phyloP scores from a whole-genome alignment of 331 rosid genomes.

The Malus hybrid region DNA sequence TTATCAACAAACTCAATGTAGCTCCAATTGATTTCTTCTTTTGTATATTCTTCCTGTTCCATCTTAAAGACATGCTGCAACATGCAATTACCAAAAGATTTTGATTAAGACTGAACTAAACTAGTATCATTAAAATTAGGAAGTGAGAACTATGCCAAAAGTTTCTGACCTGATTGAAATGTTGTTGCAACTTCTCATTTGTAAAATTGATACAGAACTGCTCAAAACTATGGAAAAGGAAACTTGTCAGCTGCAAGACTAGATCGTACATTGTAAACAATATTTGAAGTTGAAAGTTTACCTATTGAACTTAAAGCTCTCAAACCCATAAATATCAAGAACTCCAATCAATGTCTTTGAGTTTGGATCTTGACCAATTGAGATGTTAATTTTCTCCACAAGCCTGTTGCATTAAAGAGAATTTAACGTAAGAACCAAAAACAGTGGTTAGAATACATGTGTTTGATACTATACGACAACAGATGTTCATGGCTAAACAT shows the following conservation, averaged over 20 bases:
- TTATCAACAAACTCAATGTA: slow-evolving; percentile 96
- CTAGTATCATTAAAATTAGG: slow-evolving; percentile 3
- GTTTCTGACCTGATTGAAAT: slow-evolving; percentile 81
- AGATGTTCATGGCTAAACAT: background rate
- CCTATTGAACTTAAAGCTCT: slow-evolving; percentile 95
- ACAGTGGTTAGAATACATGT: slow-evolving; percentile 2
- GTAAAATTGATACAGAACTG: slow-evolving; percentile 99
- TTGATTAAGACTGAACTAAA: background rate
- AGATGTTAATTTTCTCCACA: slow-evolving; percentile 84
- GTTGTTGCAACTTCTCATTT: slow-evolving; percentile 96
- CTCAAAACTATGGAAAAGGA: slow-evolving; percentile 57
- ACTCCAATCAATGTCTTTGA: slow-evolving; percentile 91
- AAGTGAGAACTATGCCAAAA: slow-evolving; percentile 13
- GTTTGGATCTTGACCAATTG: slow-evolving; percentile 94
- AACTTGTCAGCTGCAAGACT: slow-evolving; percentile 25
- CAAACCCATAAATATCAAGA: slow-evolving; percentile 98
- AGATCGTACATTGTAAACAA: slow-evolving; percentile 3
- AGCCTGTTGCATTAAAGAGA: slow-evolving; percentile 45
- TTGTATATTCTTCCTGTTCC: slow-evolving; percentile 99
- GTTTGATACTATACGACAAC: background rate
- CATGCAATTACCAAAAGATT: slow-evolving; percentile 15
- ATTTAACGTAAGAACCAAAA: slow-evolving; percentile 19
- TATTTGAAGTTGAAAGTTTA: slow-evolving; percentile 23
- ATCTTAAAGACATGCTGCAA: slow-evolving; percentile 95
- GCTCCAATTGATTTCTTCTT: slow-evolving; percentile 93